Evolutionary conservation across 2,329 filamentous ascomycete species (phyloP), one percentile per base, ranked within the genome.

Genomic region (Calonectria pseudoreteaudii): DNA sequence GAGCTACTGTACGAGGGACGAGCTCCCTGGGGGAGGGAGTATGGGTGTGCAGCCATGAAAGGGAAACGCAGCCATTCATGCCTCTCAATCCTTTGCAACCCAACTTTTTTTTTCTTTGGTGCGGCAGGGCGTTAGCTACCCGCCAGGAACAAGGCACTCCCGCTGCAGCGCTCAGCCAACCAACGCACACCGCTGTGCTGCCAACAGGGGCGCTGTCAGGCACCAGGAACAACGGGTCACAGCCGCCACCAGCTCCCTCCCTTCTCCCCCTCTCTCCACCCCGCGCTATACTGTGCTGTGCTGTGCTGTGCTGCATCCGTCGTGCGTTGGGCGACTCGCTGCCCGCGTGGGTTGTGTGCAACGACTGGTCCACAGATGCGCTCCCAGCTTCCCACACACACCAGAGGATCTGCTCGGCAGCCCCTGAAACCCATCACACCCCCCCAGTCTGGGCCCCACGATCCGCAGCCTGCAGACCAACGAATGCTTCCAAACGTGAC

Each of bases 401-500:
- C 38, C 41, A 49, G 60, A 64, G 60, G 60, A 65, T 65, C 60
- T 44, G 60, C 26, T 34, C 28, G 60, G 41, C 38, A 44, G 60
- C 64, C 62, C 64, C 69, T 71, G 69, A 71, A 71, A 71, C 69
- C 41, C 64, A 60, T 31, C 28, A 6, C 1, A n/a, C 34, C 31
- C n/a, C 66, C 53, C 67, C 44, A 52, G 67, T 20, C 66, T 14
- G 11, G 23, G 68, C 49, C 69, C 62, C 50, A 41, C 70, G 44
- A 68, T 72, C 67, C 73, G 72, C 71, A 41, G 26, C 3, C 66
- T 34, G 58, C 52, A 73, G 71, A 34, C 78, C 77, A 80, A 75
- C 76, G 74, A 71, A 66, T 47, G 50, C 50, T 23, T 36, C 64
- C 58, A 58, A 60, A 66, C 34, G 49, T 41, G 58, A 38, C 62